Evolutionary conservation across 345 rosid genomes (phyloP).

Genomic region (Corchorus capsularis): DNA sequence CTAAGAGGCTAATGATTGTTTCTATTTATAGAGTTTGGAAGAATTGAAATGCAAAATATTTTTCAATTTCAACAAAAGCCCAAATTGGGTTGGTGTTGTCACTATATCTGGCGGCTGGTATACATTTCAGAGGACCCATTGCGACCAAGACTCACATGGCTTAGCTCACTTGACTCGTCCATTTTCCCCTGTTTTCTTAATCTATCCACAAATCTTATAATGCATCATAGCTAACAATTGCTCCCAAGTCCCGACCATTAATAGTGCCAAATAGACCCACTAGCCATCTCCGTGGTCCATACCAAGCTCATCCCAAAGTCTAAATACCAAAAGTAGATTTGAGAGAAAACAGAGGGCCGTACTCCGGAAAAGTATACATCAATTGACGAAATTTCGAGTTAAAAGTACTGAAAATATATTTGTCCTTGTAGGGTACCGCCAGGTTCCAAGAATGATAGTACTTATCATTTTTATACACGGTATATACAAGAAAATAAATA

Average conservation of each 20-base stretch:
- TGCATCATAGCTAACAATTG: too few relatives aligned
- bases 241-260: too few relatives aligned
- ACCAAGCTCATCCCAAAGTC: background rate
- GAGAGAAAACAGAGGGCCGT: background rate
- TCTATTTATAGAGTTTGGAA: background rate
- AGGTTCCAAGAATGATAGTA: too few relatives aligned
- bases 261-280: too few relatives aligned
- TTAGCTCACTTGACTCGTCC: background rate
- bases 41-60: background rate
- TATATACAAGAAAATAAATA: too few relatives aligned
- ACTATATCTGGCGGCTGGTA: background rate
- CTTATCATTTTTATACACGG: too few relatives aligned
- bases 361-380: background rate
- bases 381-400: background rate
- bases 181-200: too few relatives aligned
- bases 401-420: background rate
- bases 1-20: background rate
- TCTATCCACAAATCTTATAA: too few relatives aligned
- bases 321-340: background rate
- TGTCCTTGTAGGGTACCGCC: too few relatives aligned
- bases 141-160: conserved; percentile 8
- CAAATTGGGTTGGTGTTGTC: background rate
- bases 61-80: background rate
- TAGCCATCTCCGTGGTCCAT: too few relatives aligned
- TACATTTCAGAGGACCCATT: background rate